These are phyloP conservation scores for Colletotrichum lindemuthianum DNA, from an alignment of 2,329 filamentous ascomycete genomes.

Conservation along the genomic window DNA sequence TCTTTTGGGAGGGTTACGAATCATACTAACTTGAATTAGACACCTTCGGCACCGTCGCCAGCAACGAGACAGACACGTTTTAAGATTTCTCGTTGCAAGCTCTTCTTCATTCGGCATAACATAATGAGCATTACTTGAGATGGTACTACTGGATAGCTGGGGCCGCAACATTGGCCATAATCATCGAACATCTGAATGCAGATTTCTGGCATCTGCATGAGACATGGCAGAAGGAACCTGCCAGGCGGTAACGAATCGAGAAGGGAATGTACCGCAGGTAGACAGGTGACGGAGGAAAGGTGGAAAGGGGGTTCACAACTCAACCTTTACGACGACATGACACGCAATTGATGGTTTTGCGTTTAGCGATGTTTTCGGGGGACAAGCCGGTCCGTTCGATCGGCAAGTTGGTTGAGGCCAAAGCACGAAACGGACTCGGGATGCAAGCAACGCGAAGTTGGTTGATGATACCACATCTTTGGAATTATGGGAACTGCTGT, in stretches of 20 bases:
- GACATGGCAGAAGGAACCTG: conserved; percentile 17
- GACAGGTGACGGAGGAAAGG: not conserved
- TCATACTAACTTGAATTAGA: conserved; percentile 47
- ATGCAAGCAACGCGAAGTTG: conserved; percentile 27
- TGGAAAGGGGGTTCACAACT: conserved; percentile 28
- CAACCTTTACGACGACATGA: conserved; percentile 35
- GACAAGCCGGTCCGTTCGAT: conserved; percentile 12
- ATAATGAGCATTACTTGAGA: conserved; percentile 21
- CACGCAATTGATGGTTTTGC: conserved; percentile 35
- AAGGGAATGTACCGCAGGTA: conserved; percentile 4
- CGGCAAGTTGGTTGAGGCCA: conserved; percentile 14
- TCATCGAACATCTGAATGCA: conserved; percentile 32
- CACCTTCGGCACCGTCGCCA: conserved; percentile 63
- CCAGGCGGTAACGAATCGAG: conserved; percentile 21
- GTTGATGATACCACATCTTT: conserved; percentile 32
- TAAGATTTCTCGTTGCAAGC: conserved; percentile 42
- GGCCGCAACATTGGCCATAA: conserved; percentile 29
- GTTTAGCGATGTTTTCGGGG: conserved; percentile 34
- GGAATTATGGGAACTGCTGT: conserved; percentile 22
- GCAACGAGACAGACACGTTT: conserved; percentile 65
- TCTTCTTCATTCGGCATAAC: conserved; percentile 9
- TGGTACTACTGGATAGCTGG: conserved; percentile 31
- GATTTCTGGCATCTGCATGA: conserved; percentile 27
- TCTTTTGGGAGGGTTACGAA: not conserved
- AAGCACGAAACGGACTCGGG: conserved; percentile 6